Base-by-base conservation (phyloP, 2,329 filamentous ascomycete species). In the Pseudopyrenochaeta lycopersici region DNA sequence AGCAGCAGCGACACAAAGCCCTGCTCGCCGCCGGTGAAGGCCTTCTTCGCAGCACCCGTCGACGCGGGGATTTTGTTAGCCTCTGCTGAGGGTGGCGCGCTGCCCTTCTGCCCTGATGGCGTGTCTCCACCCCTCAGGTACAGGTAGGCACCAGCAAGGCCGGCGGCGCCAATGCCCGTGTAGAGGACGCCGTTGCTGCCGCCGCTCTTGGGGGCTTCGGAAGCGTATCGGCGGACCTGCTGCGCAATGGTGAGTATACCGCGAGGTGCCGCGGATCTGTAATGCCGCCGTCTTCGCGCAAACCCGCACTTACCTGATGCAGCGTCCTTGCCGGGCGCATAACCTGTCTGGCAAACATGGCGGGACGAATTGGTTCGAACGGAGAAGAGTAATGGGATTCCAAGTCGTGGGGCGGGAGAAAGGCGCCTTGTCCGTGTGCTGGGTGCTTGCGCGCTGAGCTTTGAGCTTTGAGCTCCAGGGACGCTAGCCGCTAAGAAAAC, bases 1-100 rank as follows among this genome's bases (percentile, higher is more conserved):
- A 98, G 83, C 80, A 90, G 88, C 65, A 98, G 84, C 58, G 87
- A 88, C 60, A 97, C 77, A 79, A 92, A 98, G 64, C 92, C 93
- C 79, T 97, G 92, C 58, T 96, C 91, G 62, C 91, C 92, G 63
- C 94, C 93, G 30, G 85, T 90, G 76, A 98, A 89, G 52, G 83
- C 81, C 60, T 77, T 75, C 73, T 82, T 82, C 51, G 73, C 78
- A 10, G 63, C 46, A 35, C 77, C 73, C 3, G 63, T 72, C 49
- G 76, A 76, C 31, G 73, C 76, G 36, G 77, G 72, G 30, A 74
- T 66, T 58, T 77, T 79, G 57, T 70, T 65, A 43, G 64, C 74
- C 54, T 76, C 75, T 10, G 56, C 63, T 35, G 71, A 76, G 14
- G 68, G 67, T 44, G 66, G 66, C 46, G 67, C 66, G 35, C 50